Evolutionary conservation across 2,329 filamentous ascomycete species (phyloP), one percentile per base, ranked within the genome.

Genomic region (Ophiocordyceps camponoti-saundersi): DNA sequence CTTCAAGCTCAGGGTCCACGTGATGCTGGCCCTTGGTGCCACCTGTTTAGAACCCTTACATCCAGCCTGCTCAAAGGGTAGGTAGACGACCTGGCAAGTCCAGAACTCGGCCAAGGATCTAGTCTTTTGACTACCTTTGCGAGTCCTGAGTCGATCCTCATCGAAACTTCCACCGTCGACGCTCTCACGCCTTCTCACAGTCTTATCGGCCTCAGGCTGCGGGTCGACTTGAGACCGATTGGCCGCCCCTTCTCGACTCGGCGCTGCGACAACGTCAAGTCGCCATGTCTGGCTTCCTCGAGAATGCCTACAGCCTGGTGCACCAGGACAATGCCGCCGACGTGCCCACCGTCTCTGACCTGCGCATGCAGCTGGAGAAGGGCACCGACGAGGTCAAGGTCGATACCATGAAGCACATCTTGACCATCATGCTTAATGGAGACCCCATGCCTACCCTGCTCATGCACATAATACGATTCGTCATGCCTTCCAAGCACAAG

Each of bases 401-500:
- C 64, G 88, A 95, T 55, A 95, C 88, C 50, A 93, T 93, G 87
- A 93, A 92, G 79, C 84, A 80, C 70, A 88, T 98, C 63, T 71
- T 96, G 61, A 94, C 86, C 52, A 80, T 95, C 61, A 96, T 98
- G 92, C 79, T 98, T 60, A 96, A 96, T 64, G 92, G 92, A 56
- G 90, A 98, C 61, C 82, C 92, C 40, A 92, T 98, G 82, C 84
- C 89, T 23, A 82, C 88, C 56, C 75, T 98, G 20, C 80, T 98
- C 57, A 98, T 98, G 92, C 92, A 96, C 70, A 98, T 98, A 61
- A 98, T 98, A 65, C 87, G 92, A 64, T 98, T 98, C 64, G 89
- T 98, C 57, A 98, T 98, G 92, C 92, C 92, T 15, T 95, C 88
- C 52, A 95, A 93, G 71, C 87, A 85, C 66, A 98, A 98, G 71